Evolutionary conservation across 2,329 filamentous ascomycete species (phyloP).

Genomic region (Lachnellula occidentalis): DNA sequence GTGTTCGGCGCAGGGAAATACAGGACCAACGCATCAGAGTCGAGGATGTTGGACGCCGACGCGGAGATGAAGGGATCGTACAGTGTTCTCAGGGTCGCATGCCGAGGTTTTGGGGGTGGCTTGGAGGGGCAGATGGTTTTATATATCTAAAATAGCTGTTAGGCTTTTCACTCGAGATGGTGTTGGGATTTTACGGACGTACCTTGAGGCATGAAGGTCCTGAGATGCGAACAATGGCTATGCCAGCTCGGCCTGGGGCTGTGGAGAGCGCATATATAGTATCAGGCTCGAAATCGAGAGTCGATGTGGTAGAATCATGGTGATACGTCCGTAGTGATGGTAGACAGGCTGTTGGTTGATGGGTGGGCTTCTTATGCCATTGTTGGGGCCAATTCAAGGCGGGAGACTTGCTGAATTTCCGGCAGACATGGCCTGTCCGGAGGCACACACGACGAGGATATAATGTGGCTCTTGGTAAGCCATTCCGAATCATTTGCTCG

Average conservation of each 20-base stretch:
- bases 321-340: neutral
- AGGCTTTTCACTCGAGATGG: constrained; percentile 3
- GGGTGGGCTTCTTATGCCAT: neutral
- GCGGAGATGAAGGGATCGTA: constrained; percentile 70
- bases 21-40: constrained; percentile 56
- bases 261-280: constrained; percentile 95
- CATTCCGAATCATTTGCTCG: neutral
- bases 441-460: neutral
- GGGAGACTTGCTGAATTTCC: neutral
- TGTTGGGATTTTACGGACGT: constrained; percentile 22
- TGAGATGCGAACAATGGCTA: constrained; percentile 84
- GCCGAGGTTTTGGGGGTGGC: constrained; percentile 50
- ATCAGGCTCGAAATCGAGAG: constrained; percentile 7
- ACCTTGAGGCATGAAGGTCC: constrained; percentile 69
- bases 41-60: constrained; percentile 38
- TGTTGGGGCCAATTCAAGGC: neutral
- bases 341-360: neutral
- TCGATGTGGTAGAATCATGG: neutral
- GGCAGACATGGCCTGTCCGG: neutral
- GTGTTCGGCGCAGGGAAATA: constrained; percentile 78
- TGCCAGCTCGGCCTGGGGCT: constrained; percentile 77
- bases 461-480: neutral
- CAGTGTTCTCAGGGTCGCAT: constrained; percentile 45
- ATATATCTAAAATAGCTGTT: constrained; percentile 49
- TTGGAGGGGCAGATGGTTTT: constrained; percentile 53